phyloP scores from a whole-genome alignment of 805 yeast species.

The Ogataea wickerhamii region DNA sequence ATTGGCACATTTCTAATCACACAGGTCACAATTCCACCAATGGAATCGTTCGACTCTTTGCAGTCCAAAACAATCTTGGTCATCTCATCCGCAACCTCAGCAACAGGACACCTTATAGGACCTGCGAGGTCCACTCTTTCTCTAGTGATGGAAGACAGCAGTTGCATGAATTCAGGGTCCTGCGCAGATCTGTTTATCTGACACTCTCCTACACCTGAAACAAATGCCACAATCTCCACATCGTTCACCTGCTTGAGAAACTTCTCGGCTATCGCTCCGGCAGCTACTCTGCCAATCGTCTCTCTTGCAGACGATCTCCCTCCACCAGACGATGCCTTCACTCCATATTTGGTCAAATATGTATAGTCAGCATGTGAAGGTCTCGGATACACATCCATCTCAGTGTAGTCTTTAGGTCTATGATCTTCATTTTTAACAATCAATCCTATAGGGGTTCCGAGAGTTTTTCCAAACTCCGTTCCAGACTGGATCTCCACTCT shows the following conservation, averaged over 20 bases:
- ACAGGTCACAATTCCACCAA: conserved; percentile 98
- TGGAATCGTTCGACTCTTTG: conserved; percentile 84
- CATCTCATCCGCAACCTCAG: conserved; percentile 69
- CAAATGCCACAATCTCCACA: conserved; percentile 95
- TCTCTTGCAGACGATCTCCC: conserved; percentile 97
- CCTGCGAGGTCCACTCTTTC: conserved; percentile 84
- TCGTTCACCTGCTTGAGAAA: conserved; percentile 68
- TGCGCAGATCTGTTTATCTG: conserved; percentile 72
- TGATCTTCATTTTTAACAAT: conserved; percentile 91
- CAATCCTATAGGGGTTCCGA: conserved; percentile 97
- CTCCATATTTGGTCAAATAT: conserved; percentile 83
- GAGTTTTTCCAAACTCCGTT: conserved; percentile 82
- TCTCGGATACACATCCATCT: conserved; percentile 92
- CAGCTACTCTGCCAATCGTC: conserved; percentile 98
- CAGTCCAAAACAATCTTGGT: conserved; percentile 80
- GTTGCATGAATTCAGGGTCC: conserved; percentile 58
- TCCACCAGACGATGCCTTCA: conserved; percentile 94
- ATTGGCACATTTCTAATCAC: conserved; percentile 90
- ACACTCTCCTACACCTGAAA: conserved; percentile 83
- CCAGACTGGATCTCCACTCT: conserved; percentile 91
- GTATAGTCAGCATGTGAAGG: conserved; percentile 98
- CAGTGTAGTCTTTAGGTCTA: conserved; percentile 93
- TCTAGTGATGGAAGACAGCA: conserved; percentile 75
- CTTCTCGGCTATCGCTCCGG: conserved; percentile 97
- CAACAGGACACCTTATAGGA: conserved; percentile 92